These are phyloP conservation scores for Oryza meridionalis DNA, from an alignment of 176 grass and related monocot genomes.

Conservation along the genomic window DNA sequence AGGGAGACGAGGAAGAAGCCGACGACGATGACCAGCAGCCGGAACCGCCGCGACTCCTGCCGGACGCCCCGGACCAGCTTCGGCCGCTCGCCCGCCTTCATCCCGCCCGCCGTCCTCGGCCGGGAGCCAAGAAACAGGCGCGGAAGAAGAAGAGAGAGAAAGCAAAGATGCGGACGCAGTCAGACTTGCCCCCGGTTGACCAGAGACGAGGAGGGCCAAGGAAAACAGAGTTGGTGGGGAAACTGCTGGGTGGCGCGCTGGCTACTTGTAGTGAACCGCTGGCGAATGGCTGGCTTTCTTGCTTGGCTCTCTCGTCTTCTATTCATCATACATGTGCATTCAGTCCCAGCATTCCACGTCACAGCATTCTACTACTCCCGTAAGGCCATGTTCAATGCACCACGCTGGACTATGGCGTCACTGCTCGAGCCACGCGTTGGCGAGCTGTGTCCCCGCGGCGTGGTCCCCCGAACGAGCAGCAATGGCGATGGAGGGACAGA, in stretches of 20 bases:
- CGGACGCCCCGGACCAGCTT: slow-evolving; percentile 62
- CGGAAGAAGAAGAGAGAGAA: neutral
- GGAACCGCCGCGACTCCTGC: slow-evolving; percentile 67
- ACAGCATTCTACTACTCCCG: too few species aligned
- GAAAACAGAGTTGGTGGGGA: slow-evolving; percentile 16
- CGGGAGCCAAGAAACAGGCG: neutral
- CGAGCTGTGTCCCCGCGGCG: too few species aligned
- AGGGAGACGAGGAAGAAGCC: slow-evolving; percentile 79
- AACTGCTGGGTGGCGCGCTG: neutral
- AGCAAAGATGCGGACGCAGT: neutral
- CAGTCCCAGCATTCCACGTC: too few species aligned
- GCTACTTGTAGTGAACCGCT: neutral
- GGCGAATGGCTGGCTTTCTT: neutral
- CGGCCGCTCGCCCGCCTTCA: slow-evolving; percentile 72
- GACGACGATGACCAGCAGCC: slow-evolving; percentile 61
- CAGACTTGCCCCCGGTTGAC: slow-evolving; percentile 30
- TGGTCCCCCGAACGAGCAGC: too few species aligned
- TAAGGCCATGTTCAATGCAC: too few species aligned
- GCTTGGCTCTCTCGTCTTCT: neutral
- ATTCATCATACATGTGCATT: too few species aligned
- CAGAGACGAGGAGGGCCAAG: neutral
- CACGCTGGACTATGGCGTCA: too few species aligned
- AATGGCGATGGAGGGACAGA: too few species aligned
- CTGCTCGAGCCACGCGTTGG: too few species aligned
- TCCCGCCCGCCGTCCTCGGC: neutral